Evolutionary conservation across 805 yeast species (phyloP).

Genomic region (Zygosaccharomyces siamensis): DNA sequence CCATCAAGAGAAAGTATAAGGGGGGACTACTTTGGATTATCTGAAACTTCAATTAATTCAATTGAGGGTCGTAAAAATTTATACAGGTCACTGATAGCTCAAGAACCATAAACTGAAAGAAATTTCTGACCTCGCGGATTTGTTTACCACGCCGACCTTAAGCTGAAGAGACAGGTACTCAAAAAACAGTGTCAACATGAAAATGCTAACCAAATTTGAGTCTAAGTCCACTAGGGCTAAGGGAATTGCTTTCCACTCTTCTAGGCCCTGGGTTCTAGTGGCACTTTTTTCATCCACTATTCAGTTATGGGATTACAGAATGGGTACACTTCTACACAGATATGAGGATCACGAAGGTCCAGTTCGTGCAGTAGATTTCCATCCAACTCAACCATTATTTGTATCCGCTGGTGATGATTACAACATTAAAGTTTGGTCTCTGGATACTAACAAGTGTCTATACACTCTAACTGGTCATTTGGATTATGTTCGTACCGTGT

Average conservation of each 20-base stretch:
- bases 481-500: constrained; percentile 91
- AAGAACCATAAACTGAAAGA: neutral
- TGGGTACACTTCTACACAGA: constrained; percentile 95
- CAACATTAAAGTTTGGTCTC: constrained; percentile 92
- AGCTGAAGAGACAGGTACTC: neutral
- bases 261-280: constrained; percentile 90
- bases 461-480: constrained; percentile 90
- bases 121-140: constrained; percentile 1
- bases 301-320: constrained; percentile 98
- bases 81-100: neutral
- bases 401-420: constrained; percentile 98
- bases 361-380: constrained; percentile 91
- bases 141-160: constrained; percentile 4
- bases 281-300: constrained; percentile 97
- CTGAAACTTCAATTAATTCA: neutral
- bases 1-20: neutral
- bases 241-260: constrained; percentile 95
- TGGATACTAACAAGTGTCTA: constrained; percentile 83
- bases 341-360: constrained; percentile 99
- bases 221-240: constrained; percentile 97
- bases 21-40: neutral
- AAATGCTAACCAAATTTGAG: constrained; percentile 87
- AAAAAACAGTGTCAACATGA: constrained; percentile 47
- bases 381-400: constrained; percentile 95
- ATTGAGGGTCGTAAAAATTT: neutral